phyloP scores from a whole-genome alignment of 257 asterid species.

The Linaria vulgaris region DNA sequence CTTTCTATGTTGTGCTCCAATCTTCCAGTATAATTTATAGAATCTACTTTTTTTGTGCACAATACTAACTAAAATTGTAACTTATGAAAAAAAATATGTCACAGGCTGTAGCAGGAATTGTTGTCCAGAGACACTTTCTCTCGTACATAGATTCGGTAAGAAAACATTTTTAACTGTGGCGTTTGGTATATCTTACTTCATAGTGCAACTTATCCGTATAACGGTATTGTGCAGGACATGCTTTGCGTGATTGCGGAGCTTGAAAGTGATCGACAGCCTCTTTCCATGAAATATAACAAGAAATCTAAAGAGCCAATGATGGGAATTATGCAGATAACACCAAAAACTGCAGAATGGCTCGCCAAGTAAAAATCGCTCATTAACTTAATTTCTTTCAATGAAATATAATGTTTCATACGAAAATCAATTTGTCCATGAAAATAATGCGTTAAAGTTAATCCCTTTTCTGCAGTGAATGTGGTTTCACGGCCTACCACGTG shows the following conservation, averaged over 20 bases:
- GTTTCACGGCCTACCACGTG: conserved; percentile 52
- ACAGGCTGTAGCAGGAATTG: conserved; percentile 87
- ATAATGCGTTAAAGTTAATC: conserved; percentile 23
- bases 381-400: neutral
- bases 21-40: conserved; percentile 1
- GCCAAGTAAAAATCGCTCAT: conserved; percentile 43
- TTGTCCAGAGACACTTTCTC: conserved; percentile 79
- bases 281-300: conserved; percentile 58
- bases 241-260: conserved; percentile 92
- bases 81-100: conserved; percentile 22
- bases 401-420: neutral
- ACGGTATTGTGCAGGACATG: conserved; percentile 58
- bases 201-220: conserved; percentile 2
- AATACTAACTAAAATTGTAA: conserved; percentile 18
- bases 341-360: conserved; percentile 80
- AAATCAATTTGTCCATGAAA: conserved; percentile 8
- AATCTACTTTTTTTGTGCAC: neutral
- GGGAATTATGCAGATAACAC: conserved; percentile 83
- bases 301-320: conserved; percentile 56
- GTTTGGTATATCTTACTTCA: no score
- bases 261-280: conserved; percentile 81
- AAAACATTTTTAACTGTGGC: conserved; percentile 7
- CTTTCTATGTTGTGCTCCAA: neutral
- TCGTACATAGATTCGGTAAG: conserved; percentile 88
- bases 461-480: conserved; percentile 70